phyloP scores from a whole-genome alignment of 257 asterid genomes.

The Rubia yunnanensis region DNA sequence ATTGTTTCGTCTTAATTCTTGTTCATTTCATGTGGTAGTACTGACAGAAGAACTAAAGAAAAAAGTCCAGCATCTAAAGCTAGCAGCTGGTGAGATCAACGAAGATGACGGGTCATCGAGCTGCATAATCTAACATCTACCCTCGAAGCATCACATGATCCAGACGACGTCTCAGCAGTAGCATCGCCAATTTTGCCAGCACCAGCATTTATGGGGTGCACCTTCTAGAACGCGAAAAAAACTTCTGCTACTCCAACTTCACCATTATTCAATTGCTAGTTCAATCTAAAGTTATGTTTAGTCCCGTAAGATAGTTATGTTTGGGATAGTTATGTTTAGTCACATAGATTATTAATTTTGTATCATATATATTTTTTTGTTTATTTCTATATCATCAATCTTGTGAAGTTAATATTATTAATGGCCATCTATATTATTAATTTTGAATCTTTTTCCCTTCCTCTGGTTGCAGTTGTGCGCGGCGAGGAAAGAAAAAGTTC shows the following conservation, averaged over 20 bases:
- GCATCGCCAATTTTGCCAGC: constrained; percentile 36
- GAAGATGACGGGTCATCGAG: constrained; percentile 42
- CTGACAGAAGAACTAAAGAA: constrained; percentile 62
- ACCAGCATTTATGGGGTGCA: constrained; percentile 29
- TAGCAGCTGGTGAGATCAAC: constrained; percentile 36
- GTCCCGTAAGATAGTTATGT: no score
- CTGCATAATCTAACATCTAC: constrained; percentile 25
- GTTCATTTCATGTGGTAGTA: constrained; percentile 31
- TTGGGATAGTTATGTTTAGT: no score
- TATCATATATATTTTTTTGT: no score
- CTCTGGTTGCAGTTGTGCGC: no score
- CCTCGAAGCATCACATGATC: constrained; percentile 44
- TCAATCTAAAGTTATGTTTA: no score
- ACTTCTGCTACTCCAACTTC: constrained; percentile 40
- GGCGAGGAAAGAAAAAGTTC: no score
- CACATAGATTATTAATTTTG: no score
- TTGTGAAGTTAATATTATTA: no score
- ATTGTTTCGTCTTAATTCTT: not conserved
- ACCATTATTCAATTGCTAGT: no score
- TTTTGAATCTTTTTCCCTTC: no score
- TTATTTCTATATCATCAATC: no score
- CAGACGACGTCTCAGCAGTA: constrained; percentile 23
- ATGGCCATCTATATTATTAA: no score
- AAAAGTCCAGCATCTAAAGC: constrained; percentile 67
- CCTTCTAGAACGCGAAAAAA: constrained; percentile 27